Evolutionary conservation across 345 rosid species (phyloP), one percentile per base, ranked within the genome.

Genomic region (Syzygium aqueum): DNA sequence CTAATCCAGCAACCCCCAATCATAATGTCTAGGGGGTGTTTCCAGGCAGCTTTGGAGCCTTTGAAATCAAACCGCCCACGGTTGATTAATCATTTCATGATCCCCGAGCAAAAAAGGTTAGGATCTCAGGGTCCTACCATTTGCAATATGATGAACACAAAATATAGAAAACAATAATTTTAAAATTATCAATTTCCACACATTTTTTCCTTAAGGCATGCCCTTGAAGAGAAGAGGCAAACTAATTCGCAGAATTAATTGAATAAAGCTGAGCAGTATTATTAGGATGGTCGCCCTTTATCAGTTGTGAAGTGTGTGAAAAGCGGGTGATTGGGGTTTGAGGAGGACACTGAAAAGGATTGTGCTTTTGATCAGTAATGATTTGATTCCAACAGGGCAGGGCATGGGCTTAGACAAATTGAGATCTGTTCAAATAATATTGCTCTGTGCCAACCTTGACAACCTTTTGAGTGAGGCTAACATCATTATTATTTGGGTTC

Each of bases 31-130:
- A 56, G 88, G 83, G 59, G 63, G 50, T 83, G 86, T 87, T 52
- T 84, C 37, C 84, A 50, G 84, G 92, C 96, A 91, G 95, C 94
- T 91, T 94, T 96, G 87, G 92, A 93, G 84, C 86, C 91, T 87
- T 90, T 87, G 93, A 92, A 89, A 87, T 88, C 87, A 91, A 91
- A 91, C 89, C 94, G 90, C 90, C 89, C 93, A 94, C 82, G 82
- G 82, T 37, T 73, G 82, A 37, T 73, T 73, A 73, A 73, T 73
- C 82, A 73, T 73, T 73, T 21, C 82, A 37, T 73, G 49, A 73
- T 37, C 80, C 80, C 80, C 19, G 49, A 23, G 25, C 80, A 10
- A 33, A 61, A 19, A 2, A 73, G 2, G 27, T 19, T 37, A 19
- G 25, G 82, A 73, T 73, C 49, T 73, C 82, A 37, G 82, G 82